These are phyloP conservation scores for Anaeramoeba flamelloides DNA, from an alignment of 78 protist genomes.

Conservation along the genomic window DNA sequence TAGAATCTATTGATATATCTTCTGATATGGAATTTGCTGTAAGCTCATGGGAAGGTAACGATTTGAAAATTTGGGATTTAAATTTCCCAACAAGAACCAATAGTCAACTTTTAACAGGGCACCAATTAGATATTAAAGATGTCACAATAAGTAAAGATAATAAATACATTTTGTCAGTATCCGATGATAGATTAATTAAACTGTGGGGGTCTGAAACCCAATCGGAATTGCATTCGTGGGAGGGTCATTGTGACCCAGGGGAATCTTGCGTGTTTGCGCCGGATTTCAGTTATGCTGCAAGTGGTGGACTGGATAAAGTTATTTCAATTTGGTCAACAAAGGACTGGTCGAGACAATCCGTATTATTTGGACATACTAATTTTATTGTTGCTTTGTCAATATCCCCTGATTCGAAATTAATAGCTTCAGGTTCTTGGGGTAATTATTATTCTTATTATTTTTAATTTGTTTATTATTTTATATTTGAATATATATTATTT, in stretches of 20 bases:
- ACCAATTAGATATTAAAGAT: neutral
- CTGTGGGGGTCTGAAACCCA: neutral
- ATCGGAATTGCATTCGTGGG: neutral
- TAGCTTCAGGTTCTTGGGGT: conserved; percentile 1
- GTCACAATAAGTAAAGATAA: neutral
- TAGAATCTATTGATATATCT: neutral
- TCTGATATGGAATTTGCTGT: neutral
- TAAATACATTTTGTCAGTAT: neutral
- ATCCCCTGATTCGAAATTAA: neutral
- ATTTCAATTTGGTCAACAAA: neutral
- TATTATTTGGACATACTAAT: neutral
- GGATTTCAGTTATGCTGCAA: neutral
- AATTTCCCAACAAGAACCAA: neutral
- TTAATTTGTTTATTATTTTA: no score
- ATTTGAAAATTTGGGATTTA: neutral
- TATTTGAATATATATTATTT: no score
- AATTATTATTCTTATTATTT: no score
- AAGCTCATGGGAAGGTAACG: neutral
- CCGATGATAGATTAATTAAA: neutral
- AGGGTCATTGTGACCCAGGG: neutral
- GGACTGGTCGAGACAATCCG: neutral
- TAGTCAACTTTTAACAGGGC: neutral
- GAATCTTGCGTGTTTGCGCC: neutral
- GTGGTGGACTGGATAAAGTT: neutral
- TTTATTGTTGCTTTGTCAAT: neutral